phyloP scores from a whole-genome alignment of 2,329 filamentous ascomycete species.

The Purpureocillium takamizusanense region DNA sequence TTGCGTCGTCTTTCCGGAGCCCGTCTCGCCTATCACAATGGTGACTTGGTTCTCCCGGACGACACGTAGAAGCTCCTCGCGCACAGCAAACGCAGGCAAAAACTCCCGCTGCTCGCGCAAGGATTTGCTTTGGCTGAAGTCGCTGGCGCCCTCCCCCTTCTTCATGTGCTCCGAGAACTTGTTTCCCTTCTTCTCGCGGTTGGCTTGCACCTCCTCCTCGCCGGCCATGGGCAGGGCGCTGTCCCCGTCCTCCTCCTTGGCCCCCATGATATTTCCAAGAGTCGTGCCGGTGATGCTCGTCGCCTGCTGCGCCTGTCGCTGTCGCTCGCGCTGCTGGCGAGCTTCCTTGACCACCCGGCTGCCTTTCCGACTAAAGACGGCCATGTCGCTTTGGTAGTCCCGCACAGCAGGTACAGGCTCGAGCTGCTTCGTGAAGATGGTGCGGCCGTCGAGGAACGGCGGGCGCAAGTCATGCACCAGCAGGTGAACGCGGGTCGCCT shows the following conservation, averaged over 20 bases:
- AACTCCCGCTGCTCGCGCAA: conserved; percentile 87
- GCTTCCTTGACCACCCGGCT: conserved; percentile 88
- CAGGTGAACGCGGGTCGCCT: conserved; percentile 80
- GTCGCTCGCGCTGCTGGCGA: conserved; percentile 83
- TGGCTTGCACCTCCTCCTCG: conserved; percentile 53
- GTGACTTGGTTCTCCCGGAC: conserved; percentile 96
- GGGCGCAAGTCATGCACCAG: conserved; percentile 89
- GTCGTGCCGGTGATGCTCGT: conserved; percentile 89
- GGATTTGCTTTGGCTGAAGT: conserved; percentile 88
- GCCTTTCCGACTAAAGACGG: conserved; percentile 91
- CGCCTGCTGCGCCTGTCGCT: conserved; percentile 89
- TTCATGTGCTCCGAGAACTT: conserved; percentile 92
- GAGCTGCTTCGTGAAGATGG: conserved; percentile 92
- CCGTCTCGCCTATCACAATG: conserved; percentile 94
- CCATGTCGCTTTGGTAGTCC: conserved; percentile 97
- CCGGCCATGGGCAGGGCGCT: conserved; percentile 71
- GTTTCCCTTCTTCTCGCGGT: conserved; percentile 37
- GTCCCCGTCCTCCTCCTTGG: conserved; percentile 88
- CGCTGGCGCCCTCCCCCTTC: conserved; percentile 74
- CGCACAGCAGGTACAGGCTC: conserved; percentile 89
- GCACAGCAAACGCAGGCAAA: conserved; percentile 88
- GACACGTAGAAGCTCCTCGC: conserved; percentile 83
- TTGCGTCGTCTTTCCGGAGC: conserved; percentile 96
- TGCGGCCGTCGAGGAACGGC: conserved; percentile 89
- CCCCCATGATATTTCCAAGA: conserved; percentile 88